phyloP scores from a whole-genome alignment of 2,329 filamentous ascomycete species.

The Neoscytalidium dimidiatum region DNA sequence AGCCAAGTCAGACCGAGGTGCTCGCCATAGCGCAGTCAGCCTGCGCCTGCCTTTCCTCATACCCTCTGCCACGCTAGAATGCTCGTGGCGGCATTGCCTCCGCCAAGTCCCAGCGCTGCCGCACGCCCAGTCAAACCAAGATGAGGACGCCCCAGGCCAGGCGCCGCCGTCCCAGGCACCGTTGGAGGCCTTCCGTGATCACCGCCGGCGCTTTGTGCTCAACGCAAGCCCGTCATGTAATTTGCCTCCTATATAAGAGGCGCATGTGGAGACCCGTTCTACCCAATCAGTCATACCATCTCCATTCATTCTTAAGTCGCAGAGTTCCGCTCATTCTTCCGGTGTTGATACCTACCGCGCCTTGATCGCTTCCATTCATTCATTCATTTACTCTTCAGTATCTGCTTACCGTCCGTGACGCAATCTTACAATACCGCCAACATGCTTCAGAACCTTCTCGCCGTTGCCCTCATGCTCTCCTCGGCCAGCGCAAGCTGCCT shows the following conservation, averaged over 20 bases:
- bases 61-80: not conserved
- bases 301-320: not conserved
- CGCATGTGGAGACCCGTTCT: slow-evolving; percentile 2
- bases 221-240: slow-evolving; percentile 1
- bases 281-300: not conserved
- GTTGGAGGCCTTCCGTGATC: not conserved
- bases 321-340: not conserved
- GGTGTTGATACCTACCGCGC: slow-evolving; percentile 3
- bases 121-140: slow-evolving; percentile 15
- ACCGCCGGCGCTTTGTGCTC: slow-evolving; percentile 3
- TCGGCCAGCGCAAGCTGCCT: slow-evolving; percentile 40
- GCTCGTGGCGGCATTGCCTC: not conserved
- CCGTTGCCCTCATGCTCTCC: slow-evolving; percentile 7
- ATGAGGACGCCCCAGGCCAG: not conserved
- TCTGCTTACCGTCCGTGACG: not conserved
- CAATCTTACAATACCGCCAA: not conserved
- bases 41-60: not conserved
- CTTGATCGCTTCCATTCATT: not conserved
- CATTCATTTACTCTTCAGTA: slow-evolving; percentile 1
- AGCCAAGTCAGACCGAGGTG: slow-evolving; percentile 5
- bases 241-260: not conserved
- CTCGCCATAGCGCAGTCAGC: not conserved
- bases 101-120: slow-evolving; percentile 3
- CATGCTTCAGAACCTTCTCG: not conserved
- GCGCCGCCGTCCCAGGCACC: not conserved